These are phyloP conservation scores for Rosa multiflora DNA, from an alignment of 306 rosid species.

Conservation along the genomic window DNA sequence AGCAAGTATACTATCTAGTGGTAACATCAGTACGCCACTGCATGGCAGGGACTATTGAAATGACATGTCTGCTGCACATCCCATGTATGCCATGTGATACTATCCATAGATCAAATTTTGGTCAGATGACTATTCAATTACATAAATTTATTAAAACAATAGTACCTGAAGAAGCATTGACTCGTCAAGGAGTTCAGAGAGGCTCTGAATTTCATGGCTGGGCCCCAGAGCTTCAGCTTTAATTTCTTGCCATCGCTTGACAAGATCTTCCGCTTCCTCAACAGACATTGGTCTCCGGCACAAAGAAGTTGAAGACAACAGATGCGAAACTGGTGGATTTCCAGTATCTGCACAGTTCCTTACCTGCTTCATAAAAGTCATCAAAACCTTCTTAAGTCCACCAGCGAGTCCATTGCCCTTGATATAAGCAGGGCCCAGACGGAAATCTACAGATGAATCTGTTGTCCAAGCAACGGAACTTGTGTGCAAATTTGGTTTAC, in stretches of 20 bases:
- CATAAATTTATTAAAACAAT: constrained; percentile 13
- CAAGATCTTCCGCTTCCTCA: constrained; percentile 90
- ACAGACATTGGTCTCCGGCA: constrained; percentile 61
- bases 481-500: constrained; percentile 33
- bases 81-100: not conserved
- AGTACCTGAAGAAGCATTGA: constrained; percentile 94
- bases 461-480: constrained; percentile 40
- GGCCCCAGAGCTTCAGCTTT: constrained; percentile 98
- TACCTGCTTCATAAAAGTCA: constrained; percentile 38
- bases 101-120: not conserved
- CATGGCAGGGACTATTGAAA: not conserved
- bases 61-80: not conserved
- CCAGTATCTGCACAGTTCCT: constrained; percentile 43
- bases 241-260: constrained; percentile 84
- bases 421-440: constrained; percentile 49
- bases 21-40: not conserved
- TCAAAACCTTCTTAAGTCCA: constrained; percentile 51
- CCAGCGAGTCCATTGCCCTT: constrained; percentile 45
- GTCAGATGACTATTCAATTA: not conserved
- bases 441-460: constrained; percentile 50
- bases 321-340: constrained; percentile 28
- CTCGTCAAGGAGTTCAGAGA: constrained; percentile 77
- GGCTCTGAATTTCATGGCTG: constrained; percentile 59
- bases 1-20: not conserved
- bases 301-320: constrained; percentile 38